phyloP scores from a whole-genome alignment of 2,329 filamentous ascomycete species.

The Fusarium algeriense region DNA sequence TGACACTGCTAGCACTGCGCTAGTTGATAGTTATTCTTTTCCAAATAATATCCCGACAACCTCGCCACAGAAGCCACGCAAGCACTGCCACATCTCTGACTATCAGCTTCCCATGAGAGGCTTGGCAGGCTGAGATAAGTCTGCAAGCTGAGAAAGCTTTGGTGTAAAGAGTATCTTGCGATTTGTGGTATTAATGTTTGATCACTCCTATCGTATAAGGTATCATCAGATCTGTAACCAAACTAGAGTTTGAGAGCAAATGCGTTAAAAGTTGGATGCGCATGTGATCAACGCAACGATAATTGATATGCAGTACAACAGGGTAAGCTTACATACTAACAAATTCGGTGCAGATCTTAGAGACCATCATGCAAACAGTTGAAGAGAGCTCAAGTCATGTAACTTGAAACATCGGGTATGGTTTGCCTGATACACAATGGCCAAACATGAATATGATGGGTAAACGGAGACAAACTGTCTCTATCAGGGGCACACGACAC shows the following conservation, averaged over 20 bases:
- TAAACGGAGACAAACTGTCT: neutral
- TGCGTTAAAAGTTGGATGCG: neutral
- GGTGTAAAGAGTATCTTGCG: neutral
- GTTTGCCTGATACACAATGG: no score
- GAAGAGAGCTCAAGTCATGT: neutral
- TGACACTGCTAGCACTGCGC: neutral
- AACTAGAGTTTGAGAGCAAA: neutral
- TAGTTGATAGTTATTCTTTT: neutral
- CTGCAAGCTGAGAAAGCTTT: no score
- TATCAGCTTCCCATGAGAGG: constrained; percentile 7
- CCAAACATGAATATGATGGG: neutral
- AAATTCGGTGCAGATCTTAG: constrained; percentile 9
- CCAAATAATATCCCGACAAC: neutral
- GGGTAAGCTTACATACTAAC: neutral
- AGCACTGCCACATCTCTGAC: constrained; percentile 32
- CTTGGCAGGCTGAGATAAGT: neutral
- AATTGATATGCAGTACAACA: neutral
- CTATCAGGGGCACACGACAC: neutral
- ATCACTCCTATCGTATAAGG: neutral
- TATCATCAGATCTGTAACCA: neutral
- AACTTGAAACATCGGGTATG: no score
- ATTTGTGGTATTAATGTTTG: no score
- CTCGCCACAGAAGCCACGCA: constrained; percentile 30
- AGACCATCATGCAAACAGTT: neutral
- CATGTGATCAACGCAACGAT: constrained; percentile 23